Evolutionary conservation across 1,139 yeast genomes (phyloP).

Genomic region (Blastobotrys buckinghamii): DNA sequence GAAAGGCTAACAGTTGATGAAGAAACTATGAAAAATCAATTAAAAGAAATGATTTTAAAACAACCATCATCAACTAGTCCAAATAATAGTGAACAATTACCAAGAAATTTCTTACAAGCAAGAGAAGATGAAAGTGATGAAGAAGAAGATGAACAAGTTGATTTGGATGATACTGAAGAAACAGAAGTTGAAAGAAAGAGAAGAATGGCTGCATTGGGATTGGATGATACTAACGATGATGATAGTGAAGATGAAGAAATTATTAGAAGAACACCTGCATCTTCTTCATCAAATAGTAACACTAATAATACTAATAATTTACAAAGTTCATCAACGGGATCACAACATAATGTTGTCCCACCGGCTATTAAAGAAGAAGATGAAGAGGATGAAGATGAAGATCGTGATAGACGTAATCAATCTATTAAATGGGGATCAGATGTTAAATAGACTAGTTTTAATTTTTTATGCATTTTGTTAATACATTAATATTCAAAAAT

Average conservation of each 20-base stretch:
- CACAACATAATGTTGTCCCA: not conserved
- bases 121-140: constrained; percentile 17
- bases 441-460: constrained; percentile 12
- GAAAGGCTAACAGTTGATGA: constrained; percentile 19
- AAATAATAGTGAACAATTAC: constrained; percentile 7
- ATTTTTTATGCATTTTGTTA: not conserved
- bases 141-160: constrained; percentile 13
- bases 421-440: constrained; percentile 21
- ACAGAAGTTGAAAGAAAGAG: constrained; percentile 58
- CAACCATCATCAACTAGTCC: not conserved
- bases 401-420: not conserved
- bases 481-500: not conserved
- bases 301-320: not conserved
- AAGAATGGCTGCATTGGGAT: constrained; percentile 77
- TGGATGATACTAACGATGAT: constrained; percentile 38
- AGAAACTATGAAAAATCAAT: constrained; percentile 20
- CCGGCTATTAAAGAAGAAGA: constrained; percentile 17
- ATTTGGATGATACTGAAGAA: constrained; percentile 26
- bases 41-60: constrained; percentile 22
- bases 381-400: constrained; percentile 20
- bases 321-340: not conserved
- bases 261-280: not conserved
- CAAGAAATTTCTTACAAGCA: constrained; percentile 20
- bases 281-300: not conserved
- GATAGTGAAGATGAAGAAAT: constrained; percentile 24